Conservation (phyloP, 2,329 filamentous ascomycete genomes). For the Fusarium udum region DNA sequence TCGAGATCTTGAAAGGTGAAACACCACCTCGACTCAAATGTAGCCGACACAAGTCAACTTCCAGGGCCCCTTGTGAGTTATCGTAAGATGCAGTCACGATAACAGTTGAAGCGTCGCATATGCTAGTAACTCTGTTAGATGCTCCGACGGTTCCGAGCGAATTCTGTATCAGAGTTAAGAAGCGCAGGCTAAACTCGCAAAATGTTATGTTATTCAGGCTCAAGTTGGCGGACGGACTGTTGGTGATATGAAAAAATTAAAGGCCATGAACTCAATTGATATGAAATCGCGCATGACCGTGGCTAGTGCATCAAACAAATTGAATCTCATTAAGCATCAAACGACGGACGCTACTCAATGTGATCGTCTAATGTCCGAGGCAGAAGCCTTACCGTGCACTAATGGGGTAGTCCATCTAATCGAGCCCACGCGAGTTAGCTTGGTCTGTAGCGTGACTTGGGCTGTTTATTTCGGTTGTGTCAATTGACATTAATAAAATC, state of each 20-base stretch:
- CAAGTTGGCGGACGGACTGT: not conserved
- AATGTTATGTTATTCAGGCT: not conserved
- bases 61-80: conserved; percentile 14
- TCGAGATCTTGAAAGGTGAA: conserved; percentile 37
- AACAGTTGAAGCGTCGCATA: conserved; percentile 7
- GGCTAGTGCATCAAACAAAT: conserved; percentile 33
- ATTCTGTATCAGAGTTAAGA: not conserved
- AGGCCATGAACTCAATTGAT: conserved; percentile 6
- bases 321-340: conserved; percentile 26
- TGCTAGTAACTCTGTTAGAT: not conserved
- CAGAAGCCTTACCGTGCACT: conserved; percentile 6
- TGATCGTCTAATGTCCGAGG: conserved; percentile 17
- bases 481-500: not conserved
- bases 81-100: conserved; percentile 29
- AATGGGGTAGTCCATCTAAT: not conserved
- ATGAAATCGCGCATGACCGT: conserved; percentile 24
- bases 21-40: conserved; percentile 8
- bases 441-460: not conserved
- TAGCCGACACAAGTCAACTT: not conserved
- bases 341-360: conserved; percentile 1
- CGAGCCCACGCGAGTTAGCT: conserved; percentile 4
- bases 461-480: not conserved
- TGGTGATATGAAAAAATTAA: conserved; percentile 25
- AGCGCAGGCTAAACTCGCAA: not conserved
- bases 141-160: conserved; percentile 3